Evolutionary conservation across 208 protist genomes (phyloP).

Genomic region (Crithidia fasciculata): DNA sequence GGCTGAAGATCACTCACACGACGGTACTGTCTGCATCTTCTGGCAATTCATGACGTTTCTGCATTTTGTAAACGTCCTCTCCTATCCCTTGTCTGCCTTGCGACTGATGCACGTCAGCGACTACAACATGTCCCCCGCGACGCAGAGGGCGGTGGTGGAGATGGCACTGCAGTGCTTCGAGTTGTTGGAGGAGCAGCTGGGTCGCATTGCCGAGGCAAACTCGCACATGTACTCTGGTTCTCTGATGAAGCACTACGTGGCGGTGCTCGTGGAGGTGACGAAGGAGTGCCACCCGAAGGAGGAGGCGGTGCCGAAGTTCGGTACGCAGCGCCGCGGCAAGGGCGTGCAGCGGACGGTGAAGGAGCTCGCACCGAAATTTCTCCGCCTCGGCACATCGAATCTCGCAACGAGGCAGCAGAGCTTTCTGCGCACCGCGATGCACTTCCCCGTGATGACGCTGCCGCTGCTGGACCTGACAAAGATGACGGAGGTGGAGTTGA

Average conservation of each 20-base stretch:
- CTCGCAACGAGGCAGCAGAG: background rate
- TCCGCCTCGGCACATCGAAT: background rate
- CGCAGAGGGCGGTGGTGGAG: background rate
- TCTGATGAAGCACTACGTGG: background rate
- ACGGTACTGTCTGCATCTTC: background rate
- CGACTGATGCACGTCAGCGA: background rate
- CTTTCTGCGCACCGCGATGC: background rate
- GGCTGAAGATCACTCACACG: background rate
- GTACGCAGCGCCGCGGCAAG: background rate
- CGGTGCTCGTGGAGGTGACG: background rate
- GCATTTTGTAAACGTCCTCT: background rate
- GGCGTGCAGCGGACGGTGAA: background rate
- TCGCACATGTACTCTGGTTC: background rate
- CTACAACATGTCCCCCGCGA: background rate
- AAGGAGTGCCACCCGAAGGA: background rate
- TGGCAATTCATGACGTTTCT: background rate
- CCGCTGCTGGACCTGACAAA: background rate
- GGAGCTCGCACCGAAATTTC: background rate
- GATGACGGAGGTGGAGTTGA: background rate
- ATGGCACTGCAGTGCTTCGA: background rate
- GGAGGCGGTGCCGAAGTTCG: background rate
- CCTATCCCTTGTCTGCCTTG: background rate
- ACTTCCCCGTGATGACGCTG: background rate
- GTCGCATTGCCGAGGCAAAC: background rate
- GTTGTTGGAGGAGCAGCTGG: background rate